Evolutionary conservation across 352 stramenopile genomes (phyloP).

Genomic region (Phytopythium ostracodes): DNA sequence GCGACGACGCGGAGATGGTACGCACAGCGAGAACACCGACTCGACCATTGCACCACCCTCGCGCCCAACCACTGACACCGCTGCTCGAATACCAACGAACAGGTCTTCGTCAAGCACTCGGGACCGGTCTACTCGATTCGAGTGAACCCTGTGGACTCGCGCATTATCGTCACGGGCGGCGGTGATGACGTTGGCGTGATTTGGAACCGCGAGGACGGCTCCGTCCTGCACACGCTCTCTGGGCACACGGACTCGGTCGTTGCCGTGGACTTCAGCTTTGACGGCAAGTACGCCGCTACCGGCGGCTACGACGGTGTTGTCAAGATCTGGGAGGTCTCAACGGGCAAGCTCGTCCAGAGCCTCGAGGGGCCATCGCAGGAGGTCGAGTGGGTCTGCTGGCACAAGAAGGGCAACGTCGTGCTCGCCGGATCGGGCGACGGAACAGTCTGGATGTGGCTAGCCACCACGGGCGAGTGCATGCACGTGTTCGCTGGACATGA

Average conservation of each 20-base stretch:
- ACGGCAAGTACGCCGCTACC: conserved; percentile 84
- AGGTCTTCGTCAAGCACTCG: conserved; percentile 79
- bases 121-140: conserved; percentile 80
- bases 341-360: conserved; percentile 72
- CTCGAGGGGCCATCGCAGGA: conserved; percentile 88
- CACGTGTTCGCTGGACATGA: conserved; percentile 98
- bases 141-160: conserved; percentile 75
- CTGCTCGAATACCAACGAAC: neutral
- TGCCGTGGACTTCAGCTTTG: conserved; percentile 82
- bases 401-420: conserved; percentile 89
- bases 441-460: conserved; percentile 92
- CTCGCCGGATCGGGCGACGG: conserved; percentile 85
- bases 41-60: too few species aligned
- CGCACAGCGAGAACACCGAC: too few species aligned
- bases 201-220: conserved; percentile 82
- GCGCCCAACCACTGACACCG: neutral
- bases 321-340: conserved; percentile 87
- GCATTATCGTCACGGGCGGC: conserved; percentile 79
- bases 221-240: conserved; percentile 68
- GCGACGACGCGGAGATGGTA: conserved; percentile 74
- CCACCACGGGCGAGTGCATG: conserved; percentile 95
- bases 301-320: conserved; percentile 84
- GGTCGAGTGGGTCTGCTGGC: conserved; percentile 89
- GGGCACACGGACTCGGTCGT: conserved; percentile 85
- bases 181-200: conserved; percentile 84